These are phyloP conservation scores for Paramarasmius palmivorus DNA, from an alignment of 1,284 basidiomycete genomes.

Conservation along the genomic window DNA sequence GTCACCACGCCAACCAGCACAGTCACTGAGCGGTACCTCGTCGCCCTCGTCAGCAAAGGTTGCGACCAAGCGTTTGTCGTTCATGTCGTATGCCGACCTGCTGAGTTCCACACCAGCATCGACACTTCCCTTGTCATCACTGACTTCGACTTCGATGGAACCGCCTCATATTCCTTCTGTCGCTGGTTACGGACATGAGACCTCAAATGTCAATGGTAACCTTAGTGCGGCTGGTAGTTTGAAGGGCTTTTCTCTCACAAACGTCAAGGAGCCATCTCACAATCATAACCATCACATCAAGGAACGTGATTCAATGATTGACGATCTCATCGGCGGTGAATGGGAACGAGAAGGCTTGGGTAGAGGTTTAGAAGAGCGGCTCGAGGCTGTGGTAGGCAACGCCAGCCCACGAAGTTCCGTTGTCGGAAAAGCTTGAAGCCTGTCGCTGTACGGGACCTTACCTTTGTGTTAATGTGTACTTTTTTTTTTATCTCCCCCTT, in stretches of 20 bases:
- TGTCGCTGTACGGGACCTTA: no score
- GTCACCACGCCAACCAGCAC: neutral
- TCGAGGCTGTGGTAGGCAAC: neutral
- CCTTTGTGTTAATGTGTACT: no score
- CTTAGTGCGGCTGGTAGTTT: no score
- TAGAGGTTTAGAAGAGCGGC: neutral
- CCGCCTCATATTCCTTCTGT: slow-evolving; percentile 70
- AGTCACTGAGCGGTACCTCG: neutral
- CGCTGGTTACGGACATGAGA: neutral
- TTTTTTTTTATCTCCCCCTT: no score
- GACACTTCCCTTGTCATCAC: slow-evolving; percentile 67
- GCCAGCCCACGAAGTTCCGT: no score
- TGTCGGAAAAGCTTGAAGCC: no score
- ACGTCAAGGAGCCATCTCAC: neutral
- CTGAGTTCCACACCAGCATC: slow-evolving; percentile 74
- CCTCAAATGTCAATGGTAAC: no score
- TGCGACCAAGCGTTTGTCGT: slow-evolving; percentile 71
- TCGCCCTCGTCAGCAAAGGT: slow-evolving; percentile 20
- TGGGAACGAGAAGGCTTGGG: slow-evolving; percentile 2
- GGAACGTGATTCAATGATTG: neutral
- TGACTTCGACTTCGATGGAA: slow-evolving; percentile 64
- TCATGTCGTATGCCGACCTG: slow-evolving; percentile 84
- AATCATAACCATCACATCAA: neutral
- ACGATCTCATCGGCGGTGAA: slow-evolving; percentile 1
- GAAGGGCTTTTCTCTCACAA: neutral